Percentiles rank a stretch among this genome's conserved stretches.
Conservation (phyloP, 768 basidiomycete species). For the Mycena galopus region DNA sequence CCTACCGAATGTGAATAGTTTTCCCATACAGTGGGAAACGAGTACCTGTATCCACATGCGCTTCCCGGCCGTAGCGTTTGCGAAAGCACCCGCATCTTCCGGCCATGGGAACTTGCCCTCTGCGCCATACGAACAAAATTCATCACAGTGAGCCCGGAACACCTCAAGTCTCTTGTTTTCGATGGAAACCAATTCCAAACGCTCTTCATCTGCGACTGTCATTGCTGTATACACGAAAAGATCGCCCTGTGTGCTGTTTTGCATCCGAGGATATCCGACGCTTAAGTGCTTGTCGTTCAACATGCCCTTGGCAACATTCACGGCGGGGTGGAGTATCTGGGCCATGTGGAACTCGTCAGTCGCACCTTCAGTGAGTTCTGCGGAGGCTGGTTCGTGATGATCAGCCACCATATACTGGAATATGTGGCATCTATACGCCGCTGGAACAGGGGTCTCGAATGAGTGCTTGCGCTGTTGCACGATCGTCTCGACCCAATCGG, state of each 20-base stretch:
- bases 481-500: slow-evolving; percentile 2
- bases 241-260: not conserved
- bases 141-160: not conserved
- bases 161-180: slow-evolving; percentile 6
- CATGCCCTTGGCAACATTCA: not conserved
- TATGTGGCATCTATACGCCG: not conserved
- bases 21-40: not conserved
- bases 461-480: not conserved
- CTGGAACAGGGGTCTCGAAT: not conserved
- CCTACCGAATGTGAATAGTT: not conserved
- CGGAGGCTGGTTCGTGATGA: not conserved
- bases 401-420: not conserved
- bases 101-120: not conserved
- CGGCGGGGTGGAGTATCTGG: not conserved
- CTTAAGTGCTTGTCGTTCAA: not conserved
- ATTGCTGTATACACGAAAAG: slow-evolving; percentile 2
- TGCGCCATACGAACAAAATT: not conserved
- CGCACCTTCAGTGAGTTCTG: not conserved
- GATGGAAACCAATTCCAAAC: not conserved
- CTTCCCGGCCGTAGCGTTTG: not conserved
- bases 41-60: slow-evolving; percentile 11
- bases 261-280: not conserved
- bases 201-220: not conserved
- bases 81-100: not conserved
- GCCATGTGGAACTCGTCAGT: not conserved